phyloP scores from a whole-genome alignment of 805 yeast genomes.

The Lachancea fermentati region DNA sequence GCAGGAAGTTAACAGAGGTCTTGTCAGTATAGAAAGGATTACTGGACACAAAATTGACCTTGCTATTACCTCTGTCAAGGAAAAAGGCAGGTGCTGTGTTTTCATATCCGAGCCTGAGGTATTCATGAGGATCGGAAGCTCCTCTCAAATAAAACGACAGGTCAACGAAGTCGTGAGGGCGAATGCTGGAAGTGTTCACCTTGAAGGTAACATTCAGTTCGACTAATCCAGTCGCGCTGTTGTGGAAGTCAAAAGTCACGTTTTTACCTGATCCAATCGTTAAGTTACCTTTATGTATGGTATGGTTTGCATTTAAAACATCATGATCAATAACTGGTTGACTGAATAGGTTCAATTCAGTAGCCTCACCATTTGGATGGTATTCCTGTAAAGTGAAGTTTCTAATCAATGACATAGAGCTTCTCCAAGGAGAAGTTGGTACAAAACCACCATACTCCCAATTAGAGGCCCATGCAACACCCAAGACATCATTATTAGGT shows the following conservation, averaged over 20 bases:
- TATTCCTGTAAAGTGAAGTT: conserved; percentile 26
- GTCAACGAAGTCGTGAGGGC: conserved; percentile 11
- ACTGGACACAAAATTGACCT: conserved; percentile 16
- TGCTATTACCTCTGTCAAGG: conserved; percentile 26
- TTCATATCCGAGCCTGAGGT: conserved; percentile 27
- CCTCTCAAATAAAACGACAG: conserved; percentile 18
- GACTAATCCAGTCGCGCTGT: conserved; percentile 18
- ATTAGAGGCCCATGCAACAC: conserved; percentile 40
- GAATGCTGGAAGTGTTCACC: conserved; percentile 9
- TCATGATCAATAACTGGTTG: conserved; percentile 21
- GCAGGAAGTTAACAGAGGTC: conserved; percentile 22
- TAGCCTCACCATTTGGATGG: conserved; percentile 23
- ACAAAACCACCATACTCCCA: conserved; percentile 37
- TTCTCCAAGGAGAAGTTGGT: conserved; percentile 36
- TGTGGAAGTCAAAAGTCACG: conserved; percentile 6
- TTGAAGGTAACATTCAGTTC: conserved; percentile 26
- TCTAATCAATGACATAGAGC: conserved; percentile 34
- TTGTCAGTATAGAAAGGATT: conserved; percentile 29
- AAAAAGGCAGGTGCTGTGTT: conserved; percentile 20
- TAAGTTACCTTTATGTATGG: conserved; percentile 4
- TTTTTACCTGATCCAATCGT: conserved; percentile 2
- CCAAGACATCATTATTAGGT: conserved; percentile 28
- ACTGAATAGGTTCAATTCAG: conserved; percentile 20
- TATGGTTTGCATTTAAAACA: conserved; percentile 4
- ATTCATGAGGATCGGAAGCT: conserved; percentile 15